Evolutionary conservation across 2,329 filamentous ascomycete species (phyloP).

Genomic region (Arthroderma sp.): DNA sequence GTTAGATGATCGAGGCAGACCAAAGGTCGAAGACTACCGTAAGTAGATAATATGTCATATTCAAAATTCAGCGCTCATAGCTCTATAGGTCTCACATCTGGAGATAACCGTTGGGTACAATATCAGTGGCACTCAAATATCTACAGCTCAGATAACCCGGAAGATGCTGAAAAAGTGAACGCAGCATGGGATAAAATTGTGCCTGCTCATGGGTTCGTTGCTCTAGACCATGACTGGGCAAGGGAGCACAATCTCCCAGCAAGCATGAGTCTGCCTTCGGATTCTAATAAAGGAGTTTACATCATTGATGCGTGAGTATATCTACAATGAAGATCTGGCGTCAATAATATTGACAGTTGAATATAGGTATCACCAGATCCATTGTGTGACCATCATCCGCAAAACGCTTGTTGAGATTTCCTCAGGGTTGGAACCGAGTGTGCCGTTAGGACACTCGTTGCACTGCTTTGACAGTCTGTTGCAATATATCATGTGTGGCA

Average conservation of each 20-base stretch:
- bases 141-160: no score
- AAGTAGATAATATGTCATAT: no score
- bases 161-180: neutral
- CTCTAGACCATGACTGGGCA: constrained; percentile 15
- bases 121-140: no score
- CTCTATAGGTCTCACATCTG: no score
- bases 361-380: neutral
- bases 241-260: constrained; percentile 11
- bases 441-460: neutral
- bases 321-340: neutral
- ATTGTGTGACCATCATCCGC: constrained; percentile 4
- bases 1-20: no score
- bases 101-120: no score
- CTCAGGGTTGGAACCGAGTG: neutral
- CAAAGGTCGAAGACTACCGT: no score
- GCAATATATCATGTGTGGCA: constrained; percentile 7
- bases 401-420: neutral
- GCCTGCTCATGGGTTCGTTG: constrained; percentile 16
- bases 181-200: constrained; percentile 15
- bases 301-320: constrained; percentile 4
- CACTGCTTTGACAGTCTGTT: constrained; percentile 10
- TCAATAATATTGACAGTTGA: no score
- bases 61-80: no score
- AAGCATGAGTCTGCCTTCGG: constrained; percentile 10
- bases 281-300: constrained; percentile 11